Evolutionary conservation across 495 filamentous ascomycete species (phyloP), one percentile per base, ranked within the genome.

Genomic region (Corynascus novoguineensis): DNA sequence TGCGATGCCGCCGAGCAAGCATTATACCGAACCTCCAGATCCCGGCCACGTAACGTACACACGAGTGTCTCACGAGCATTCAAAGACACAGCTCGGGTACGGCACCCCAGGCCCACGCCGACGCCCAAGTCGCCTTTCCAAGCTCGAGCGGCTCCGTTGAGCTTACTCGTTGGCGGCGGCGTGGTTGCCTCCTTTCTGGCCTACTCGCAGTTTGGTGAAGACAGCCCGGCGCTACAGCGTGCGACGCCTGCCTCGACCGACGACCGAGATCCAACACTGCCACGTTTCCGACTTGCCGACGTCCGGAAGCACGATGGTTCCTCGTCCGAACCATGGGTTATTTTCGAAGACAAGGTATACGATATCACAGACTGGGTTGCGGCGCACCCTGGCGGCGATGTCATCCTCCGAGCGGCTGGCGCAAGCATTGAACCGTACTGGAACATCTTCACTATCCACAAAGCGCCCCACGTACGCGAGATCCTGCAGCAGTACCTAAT

Each of bases 401-500:
- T 85, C 3, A 85, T 85, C 53, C 70, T 83, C 12, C 74, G 79
- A 15, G 82, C 81, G 3, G 79, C 75, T 2, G 82, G 82, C 19
- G 78, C 74, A 37, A 72, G 69, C 50, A 73, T 84, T 25, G 82
- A 85, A 44, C 81, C 78, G 1, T 85, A 84, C 65, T 85, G 82
- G 82, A 69, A 84, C 34, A 83, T 85, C 44, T 84, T 85, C 49
- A 73, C 73, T 40, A 83, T 85, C 45, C 82, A 85, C 64, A 79
- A 83, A 62, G 65, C 75, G 27, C 68, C 76, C 9, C 73, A 83
- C 24, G 81, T 83, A 6, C 75, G 74, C 17, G 81, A 85, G 47
- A 80, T 83, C 14, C 70, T 85, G 3, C 69, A 81, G 15, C 71
- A 77, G 48, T 84, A 77, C 57, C 67, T 74, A 15, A 77, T 85